These are phyloP conservation scores for Cicer judaicum DNA, from an alignment of 306 rosid genomes.

Conservation along the genomic window DNA sequence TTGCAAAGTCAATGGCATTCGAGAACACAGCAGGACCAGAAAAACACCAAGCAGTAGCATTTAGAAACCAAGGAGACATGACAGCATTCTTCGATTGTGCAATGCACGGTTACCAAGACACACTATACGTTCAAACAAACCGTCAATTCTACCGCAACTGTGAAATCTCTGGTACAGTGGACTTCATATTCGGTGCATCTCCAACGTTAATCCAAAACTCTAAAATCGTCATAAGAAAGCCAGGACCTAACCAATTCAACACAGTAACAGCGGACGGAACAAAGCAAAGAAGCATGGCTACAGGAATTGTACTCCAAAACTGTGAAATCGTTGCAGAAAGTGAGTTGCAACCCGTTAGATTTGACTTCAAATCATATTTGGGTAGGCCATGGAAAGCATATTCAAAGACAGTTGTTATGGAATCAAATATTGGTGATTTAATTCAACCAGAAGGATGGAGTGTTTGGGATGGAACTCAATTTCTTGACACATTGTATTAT, in stretches of 20 bases:
- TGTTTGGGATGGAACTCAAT: conserved; percentile 53
- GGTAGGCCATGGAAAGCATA: conserved; percentile 80
- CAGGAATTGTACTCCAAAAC: conserved; percentile 69
- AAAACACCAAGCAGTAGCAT: conserved; percentile 81
- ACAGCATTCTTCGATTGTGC: conserved; percentile 63
- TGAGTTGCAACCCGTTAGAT: conserved; percentile 44
- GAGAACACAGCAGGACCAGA: conserved; percentile 66
- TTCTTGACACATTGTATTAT: conserved; percentile 53
- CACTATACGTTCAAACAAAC: conserved; percentile 58
- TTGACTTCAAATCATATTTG: conserved; percentile 51
- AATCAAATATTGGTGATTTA: conserved; percentile 58
- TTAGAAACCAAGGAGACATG: conserved; percentile 64
- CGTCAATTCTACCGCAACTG: conserved; percentile 85
- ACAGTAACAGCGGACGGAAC: conserved; percentile 74
- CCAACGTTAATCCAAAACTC: conserved; percentile 64
- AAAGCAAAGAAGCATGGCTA: conserved; percentile 15
- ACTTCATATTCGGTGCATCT: conserved; percentile 72
- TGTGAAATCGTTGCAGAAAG: conserved; percentile 63
- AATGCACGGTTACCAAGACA: conserved; percentile 71
- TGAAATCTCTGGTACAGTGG: conserved; percentile 74
- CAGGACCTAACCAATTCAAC: conserved; percentile 55
- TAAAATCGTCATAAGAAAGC: conserved; percentile 54
- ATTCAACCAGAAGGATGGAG: conserved; percentile 55
- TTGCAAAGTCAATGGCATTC: conserved; percentile 66
- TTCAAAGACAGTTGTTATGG: conserved; percentile 66